A percentile compares a stretch with the other conserved stretches of the same genome.
phyloP scores from a whole-genome alignment of 306 rosid species.

The Abrus precatorius region DNA sequence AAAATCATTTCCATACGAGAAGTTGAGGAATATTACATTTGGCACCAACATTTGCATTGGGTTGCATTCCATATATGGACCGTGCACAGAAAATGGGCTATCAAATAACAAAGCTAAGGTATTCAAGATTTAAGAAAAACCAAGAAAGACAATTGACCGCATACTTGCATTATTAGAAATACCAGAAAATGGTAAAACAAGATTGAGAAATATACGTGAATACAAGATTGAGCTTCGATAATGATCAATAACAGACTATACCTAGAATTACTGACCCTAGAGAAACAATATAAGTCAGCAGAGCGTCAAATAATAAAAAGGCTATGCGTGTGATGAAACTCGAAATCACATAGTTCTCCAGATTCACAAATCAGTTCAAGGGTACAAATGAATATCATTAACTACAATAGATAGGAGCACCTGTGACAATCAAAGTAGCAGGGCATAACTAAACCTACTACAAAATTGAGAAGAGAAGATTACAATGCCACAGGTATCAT shows the following conservation, averaged over 20 bases:
- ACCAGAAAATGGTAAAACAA: not conserved
- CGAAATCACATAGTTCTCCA: slow-evolving; percentile 42
- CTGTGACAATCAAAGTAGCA: slow-evolving; percentile 33
- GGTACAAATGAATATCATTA: slow-evolving; percentile 52
- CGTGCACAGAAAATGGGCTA: too few species aligned
- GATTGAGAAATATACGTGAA: not conserved
- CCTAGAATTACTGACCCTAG: slow-evolving; percentile 44
- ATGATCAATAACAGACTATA: slow-evolving; percentile 31
- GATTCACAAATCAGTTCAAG: slow-evolving; percentile 56
- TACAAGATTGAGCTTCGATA: slow-evolving; percentile 16
- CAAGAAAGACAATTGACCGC: too few species aligned
- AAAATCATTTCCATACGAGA: too few species aligned
- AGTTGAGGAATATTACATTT: too few species aligned
- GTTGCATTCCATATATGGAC: too few species aligned
- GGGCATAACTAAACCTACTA: slow-evolving; percentile 46
- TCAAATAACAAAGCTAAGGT: too few species aligned
- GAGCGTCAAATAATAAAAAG: slow-evolving; percentile 37
- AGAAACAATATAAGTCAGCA: slow-evolving; percentile 16
- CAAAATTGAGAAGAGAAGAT: slow-evolving; percentile 53
- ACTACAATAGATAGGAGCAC: slow-evolving; percentile 50
- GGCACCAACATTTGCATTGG: too few species aligned
- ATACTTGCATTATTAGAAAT: not conserved
- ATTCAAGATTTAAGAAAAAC: too few species aligned
- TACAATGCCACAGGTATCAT: slow-evolving; percentile 57
- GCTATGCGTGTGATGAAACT: slow-evolving; percentile 33